Evolutionary conservation across 352 stramenopile species (phyloP), one percentile per base, ranked within the genome.

Genomic region (Globisporangium megalacanthum): DNA sequence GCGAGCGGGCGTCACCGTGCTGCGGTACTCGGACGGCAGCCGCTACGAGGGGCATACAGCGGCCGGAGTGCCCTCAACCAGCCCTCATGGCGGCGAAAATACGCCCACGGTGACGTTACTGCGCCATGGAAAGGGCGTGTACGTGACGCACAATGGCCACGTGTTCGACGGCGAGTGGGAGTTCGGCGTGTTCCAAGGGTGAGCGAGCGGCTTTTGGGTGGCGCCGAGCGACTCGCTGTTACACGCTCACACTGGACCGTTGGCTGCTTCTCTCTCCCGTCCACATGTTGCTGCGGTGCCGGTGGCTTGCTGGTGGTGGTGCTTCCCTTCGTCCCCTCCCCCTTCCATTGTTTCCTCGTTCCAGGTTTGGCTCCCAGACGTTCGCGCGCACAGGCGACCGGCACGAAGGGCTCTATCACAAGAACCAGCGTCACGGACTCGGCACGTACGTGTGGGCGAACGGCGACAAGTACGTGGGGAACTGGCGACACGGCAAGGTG

Each of bases 371-470:
- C 15, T 93, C 82, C 65, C 83, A 92, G 62, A 75, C 69, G 5
- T 95, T 94, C 75, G 79, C 79, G 19, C 62, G 56, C n/a, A 92
- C 79, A 0, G 79, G 86, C 11, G 87, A 95, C 52, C 86, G 85
- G 17, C 85, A 95, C 41, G 87, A 96, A 77, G 85, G 85, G 9
- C 85, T 93, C 63, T 96, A 94, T 64, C 69, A 86, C 49, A 92
- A 92, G 60, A 89, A 86, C 60, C 77, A 89, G 52, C 81, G 87
- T 29, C 81, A 96, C 58, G 87, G 87, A 20, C 77, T 75, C 52
- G 85, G 85, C 17, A 94, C 84, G 46, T 96, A 93, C 51, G 66
- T 94, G 45, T 96, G 87, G 87, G 67, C 83, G 2, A 96, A 96
- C 60, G 87, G 87, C 1, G 87, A 96, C 70, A 94, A 92, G 61